Evolutionary conservation across 2,329 filamentous ascomycete species (phyloP), one percentile per base, ranked within the genome.

Genomic region (Pseudogymnoascus sp.): DNA sequence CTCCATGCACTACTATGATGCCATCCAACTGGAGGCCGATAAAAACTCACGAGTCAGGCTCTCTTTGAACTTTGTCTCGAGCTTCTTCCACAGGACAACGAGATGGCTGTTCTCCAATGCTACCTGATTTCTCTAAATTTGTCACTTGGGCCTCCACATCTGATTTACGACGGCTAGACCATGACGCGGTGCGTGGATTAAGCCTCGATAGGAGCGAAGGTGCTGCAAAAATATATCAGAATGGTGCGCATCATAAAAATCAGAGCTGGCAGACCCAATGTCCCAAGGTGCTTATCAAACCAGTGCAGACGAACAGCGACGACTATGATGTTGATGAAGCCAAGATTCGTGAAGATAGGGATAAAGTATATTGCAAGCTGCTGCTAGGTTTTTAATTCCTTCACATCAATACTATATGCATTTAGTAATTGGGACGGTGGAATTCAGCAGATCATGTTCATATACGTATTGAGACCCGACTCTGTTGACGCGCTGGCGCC

Each of bases 381-480:
- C 64, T 79, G 77, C 61, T 77, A 78, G 4, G 68, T 70, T 61
- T 74, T 73, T 16, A 78, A 65, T 1, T 65, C 70, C 39, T 78
- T 78, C 58, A 78, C 55, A 25, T 62, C 61, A 22, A 60, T 14
- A 36, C 30, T 62, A 58, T 19, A 3, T 12, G 33, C 16, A 36
- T 14, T 30, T 25, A 25, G 22, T 52, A 52, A 30, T 35, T 25
- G 6, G 19, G n/a, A 55, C 5, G 28, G 5, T 30, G 3, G 35
- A 7, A 42, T 4, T 19, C 28, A 28, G 5, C 19, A 16, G 45
- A 39, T 59, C 23, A 23, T 1, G 12, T 59, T 38, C 19, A 71
- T 75, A 58, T 63, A 82, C 78, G 78, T 76, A 65, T 81, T 82
- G 23, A 83, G 69, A 0, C 81, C 80, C 0, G 80, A 80, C 65